Percentiles rank a stretch among this genome's conserved stretches.
Evolutionary conservation across 495 filamentous ascomycete genomes (phyloP).

Genomic region (Aspergillus baeticus): DNA sequence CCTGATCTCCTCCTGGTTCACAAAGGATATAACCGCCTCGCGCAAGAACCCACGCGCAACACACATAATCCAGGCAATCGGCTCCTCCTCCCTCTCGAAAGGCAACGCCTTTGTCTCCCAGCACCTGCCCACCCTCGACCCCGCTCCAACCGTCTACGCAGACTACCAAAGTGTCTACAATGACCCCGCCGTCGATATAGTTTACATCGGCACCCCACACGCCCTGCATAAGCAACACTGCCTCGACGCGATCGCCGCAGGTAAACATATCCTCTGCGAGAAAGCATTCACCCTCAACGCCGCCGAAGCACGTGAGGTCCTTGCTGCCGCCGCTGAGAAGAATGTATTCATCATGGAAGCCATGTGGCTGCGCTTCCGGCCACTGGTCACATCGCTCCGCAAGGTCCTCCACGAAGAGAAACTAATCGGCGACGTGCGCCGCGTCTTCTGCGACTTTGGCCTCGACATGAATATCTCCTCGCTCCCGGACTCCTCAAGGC

Average conservation of each 20-base stretch:
- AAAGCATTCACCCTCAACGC: constrained; percentile 66
- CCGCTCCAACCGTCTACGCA: constrained; percentile 64
- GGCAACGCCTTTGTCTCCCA: constrained; percentile 50
- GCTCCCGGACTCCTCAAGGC: constrained; percentile 53
- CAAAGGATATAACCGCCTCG: background rate
- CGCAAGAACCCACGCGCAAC: background rate
- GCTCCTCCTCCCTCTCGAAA: constrained; percentile 65
- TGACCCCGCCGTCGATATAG: constrained; percentile 67
- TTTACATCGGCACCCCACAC: constrained; percentile 86
- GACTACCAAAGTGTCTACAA: constrained; percentile 67
- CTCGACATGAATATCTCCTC: constrained; percentile 35
- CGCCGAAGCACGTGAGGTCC: constrained; percentile 61
- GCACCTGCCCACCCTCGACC: constrained; percentile 46
- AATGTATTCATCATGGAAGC: constrained; percentile 81
- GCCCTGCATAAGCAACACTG: constrained; percentile 70
- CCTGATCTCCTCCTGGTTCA: constrained; percentile 8
- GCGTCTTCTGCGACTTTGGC: constrained; percentile 62
- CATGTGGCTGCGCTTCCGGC: constrained; percentile 81
- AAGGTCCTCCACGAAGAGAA: constrained; percentile 55
- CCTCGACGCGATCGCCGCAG: constrained; percentile 39
- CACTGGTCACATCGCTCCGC: constrained; percentile 62
- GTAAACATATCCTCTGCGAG: constrained; percentile 46
- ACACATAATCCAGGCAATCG: constrained; percentile 68
- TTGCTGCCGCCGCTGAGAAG: constrained; percentile 63
- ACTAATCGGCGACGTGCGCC: constrained; percentile 63